Percentiles rank a stretch among this genome's conserved stretches.
Conservation (phyloP, 208 protist species). For the Giardia muris region DNA sequence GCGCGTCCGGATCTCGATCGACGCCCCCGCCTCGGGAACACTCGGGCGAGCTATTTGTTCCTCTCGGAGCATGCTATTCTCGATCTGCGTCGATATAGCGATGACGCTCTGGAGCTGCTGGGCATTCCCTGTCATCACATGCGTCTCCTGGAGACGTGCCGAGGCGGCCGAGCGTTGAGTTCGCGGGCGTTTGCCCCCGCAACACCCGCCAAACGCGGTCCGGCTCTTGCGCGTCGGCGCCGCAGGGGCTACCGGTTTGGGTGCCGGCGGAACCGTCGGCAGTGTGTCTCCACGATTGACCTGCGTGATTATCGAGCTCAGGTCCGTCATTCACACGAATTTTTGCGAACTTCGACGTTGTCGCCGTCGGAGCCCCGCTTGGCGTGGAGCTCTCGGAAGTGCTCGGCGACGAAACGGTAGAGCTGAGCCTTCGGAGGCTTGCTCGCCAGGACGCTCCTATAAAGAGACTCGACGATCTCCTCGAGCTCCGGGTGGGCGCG, state of each 20-base stretch:
- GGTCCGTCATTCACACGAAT: background rate
- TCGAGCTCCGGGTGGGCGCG: background rate
- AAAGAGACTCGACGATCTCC: background rate
- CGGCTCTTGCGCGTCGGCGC: background rate
- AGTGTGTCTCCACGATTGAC: background rate
- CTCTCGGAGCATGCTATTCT: background rate
- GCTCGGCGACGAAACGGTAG: background rate
- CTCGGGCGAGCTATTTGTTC: too few species aligned
- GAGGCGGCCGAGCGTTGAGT: background rate
- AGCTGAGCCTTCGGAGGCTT: background rate
- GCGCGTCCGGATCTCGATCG: too few species aligned
- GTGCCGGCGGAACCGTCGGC: background rate
- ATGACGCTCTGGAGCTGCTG: background rate
- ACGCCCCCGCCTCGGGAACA: too few species aligned
- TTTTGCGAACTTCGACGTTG: background rate
- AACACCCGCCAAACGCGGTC: background rate
- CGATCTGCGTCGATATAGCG: background rate
- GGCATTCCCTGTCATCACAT: background rate
- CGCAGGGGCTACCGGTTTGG: background rate
- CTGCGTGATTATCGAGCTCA: background rate
- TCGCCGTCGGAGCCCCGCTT: too few species aligned
- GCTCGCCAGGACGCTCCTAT: background rate
- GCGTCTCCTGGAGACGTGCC: background rate
- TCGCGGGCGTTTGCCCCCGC: background rate
- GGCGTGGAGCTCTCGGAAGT: background rate